Percentiles rank a stretch among this genome's conserved stretches.
phyloP scores from a whole-genome alignment of 2,329 filamentous ascomycete genomes.

The Microsporum ferrugineum region DNA sequence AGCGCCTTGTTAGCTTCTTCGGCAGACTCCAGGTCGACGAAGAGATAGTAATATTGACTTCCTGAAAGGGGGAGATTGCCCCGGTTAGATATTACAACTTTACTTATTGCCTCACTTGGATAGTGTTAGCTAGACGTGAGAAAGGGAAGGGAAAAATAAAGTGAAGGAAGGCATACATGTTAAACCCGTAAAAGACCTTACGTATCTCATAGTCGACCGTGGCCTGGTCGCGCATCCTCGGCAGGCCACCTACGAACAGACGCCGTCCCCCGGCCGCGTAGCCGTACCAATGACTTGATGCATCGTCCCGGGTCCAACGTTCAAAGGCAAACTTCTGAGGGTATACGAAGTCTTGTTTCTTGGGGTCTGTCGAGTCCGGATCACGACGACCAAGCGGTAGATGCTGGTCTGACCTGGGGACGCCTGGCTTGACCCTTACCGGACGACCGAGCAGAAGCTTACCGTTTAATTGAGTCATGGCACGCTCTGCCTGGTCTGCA shows the following conservation, averaged over 20 bases:
- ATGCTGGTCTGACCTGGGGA: conserved; percentile 40
- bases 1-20: conserved; percentile 46
- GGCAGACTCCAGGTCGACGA: conserved; percentile 49
- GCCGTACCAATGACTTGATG: conserved; percentile 24
- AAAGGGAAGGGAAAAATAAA: neutral
- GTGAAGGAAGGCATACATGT: conserved; percentile 25
- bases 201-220: conserved; percentile 34
- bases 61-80: conserved; percentile 43
- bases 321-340: conserved; percentile 23
- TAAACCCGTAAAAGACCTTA: conserved; percentile 35
- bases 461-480: conserved; percentile 47
- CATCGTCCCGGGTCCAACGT: conserved; percentile 34
- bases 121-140: neutral
- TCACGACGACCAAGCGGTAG: conserved; percentile 12
- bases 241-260: conserved; percentile 39
- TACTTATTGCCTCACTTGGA: conserved; percentile 37
- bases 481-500: conserved; percentile 45
- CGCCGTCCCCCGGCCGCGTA: conserved; percentile 32
- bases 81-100: conserved; percentile 48
- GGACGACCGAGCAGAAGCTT: conserved; percentile 46
- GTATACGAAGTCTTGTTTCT: neutral
- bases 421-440: conserved; percentile 54
- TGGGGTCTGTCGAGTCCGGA: neutral
- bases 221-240: conserved; percentile 33
- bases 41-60: conserved; percentile 51